Base-by-base conservation (phyloP, 164 flowering plant genomes). In the Macadamia integrifolia region DNA sequence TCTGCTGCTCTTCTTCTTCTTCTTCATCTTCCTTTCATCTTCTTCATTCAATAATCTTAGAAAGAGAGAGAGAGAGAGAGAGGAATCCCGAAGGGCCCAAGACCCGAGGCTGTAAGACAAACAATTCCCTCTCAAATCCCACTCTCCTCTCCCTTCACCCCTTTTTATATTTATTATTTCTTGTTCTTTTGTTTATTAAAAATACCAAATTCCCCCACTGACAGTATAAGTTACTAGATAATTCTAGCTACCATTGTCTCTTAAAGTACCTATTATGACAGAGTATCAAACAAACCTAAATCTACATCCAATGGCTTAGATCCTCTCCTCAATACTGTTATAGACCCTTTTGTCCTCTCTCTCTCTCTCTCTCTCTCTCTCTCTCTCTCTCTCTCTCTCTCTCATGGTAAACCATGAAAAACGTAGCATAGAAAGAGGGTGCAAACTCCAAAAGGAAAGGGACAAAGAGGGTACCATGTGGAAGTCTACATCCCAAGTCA, bases 71-170 rank as follows among this genome's bases (percentile, higher is more conserved):
- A 23, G 23, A 23, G 23, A 0, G 23, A 23, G 23, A 23, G 23
- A 23, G 80, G 86, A 11, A 81, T 81, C 82, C 86, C 88, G 82
- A 66, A 79, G 76, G 70, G 78, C 81, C 61, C 87, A 74, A 40
- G 50, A 55, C 64, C 74, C 87, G 61, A 85, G 79, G 75, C 72
- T 60, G 61, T 48, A 61, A 15, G 72, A 69, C 79, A 75, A 23
- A 63, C 75, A 74, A 80, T 82, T 79, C 87, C 87, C 9, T 11
- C 48, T 5, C 48, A 43, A 43, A 43, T 43, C 48, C 82, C 87
- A 83, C 85, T 73, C 23, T 23, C 23, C 23, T 80, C 69, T 60
- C 60, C 58, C 62, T 71, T 75, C 30, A 43, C 65, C 65, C 66
- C 62, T 71, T 59, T 59, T 35, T 62, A 46, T 46, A 46, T 46